Percentiles rank a stretch among this genome's conserved stretches.
These are phyloP conservation scores for Quercus aquifolioides DNA, from an alignment of 306 rosid genomes.

Conservation along the genomic window DNA sequence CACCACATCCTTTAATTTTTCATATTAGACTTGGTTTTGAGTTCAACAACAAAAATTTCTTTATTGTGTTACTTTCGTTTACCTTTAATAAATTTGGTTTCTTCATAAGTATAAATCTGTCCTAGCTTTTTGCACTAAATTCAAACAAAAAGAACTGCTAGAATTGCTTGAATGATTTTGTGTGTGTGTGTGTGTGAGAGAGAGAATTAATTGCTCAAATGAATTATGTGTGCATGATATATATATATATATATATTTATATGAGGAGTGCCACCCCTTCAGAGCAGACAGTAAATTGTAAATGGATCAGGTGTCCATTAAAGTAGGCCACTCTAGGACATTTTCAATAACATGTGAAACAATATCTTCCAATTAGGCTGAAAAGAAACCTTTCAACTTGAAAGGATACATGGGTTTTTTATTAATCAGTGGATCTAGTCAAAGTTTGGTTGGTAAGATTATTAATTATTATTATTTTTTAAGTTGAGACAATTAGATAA, in stretches of 20 bases:
- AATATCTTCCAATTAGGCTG: background rate
- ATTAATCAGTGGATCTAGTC: background rate
- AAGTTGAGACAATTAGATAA: too few relatives aligned
- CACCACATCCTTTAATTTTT: constrained; percentile 7
- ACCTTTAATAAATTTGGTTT: constrained; percentile 19
- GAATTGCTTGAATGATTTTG: background rate
- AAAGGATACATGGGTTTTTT: background rate
- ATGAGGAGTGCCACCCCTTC: background rate
- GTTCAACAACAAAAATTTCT: constrained; percentile 13
- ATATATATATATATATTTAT: background rate
- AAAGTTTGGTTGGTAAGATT: background rate
- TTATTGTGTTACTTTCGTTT: constrained; percentile 12
- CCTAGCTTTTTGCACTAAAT: constrained; percentile 3
- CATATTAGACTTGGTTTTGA: constrained; percentile 8
- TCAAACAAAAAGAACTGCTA: background rate
- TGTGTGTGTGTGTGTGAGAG: too few relatives aligned
- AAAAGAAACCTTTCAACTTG: background rate
- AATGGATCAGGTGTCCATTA: background rate
- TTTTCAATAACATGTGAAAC: background rate
- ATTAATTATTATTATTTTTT: too few relatives aligned
- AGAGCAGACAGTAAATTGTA: background rate
- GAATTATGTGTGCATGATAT: background rate
- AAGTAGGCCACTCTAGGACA: background rate
- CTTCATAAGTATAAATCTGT: constrained; percentile 2
- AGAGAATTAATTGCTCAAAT: background rate